Base-by-base conservation (phyloP, 495 filamentous ascomycete species). In the Saxispiralis lemnorum region DNA sequence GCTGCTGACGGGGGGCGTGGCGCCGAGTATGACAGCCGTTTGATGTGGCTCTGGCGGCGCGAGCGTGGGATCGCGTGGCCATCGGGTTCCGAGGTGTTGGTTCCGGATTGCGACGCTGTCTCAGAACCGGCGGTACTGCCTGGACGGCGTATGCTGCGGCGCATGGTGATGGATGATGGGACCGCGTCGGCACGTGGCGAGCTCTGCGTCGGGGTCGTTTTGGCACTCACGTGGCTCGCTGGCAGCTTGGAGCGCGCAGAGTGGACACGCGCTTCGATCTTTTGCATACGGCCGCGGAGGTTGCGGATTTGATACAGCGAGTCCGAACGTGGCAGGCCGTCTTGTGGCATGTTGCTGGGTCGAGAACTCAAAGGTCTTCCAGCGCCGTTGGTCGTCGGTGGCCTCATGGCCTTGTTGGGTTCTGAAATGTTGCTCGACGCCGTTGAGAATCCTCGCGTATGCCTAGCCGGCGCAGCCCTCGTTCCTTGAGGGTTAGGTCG, bases 281-380 rank as follows among this genome's bases (percentile, higher is more conserved):
- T 76, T 59, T 93, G 84, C 92, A 97, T 95, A 62, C 95, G 89
- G 17, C 83, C 86, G 44, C 88, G 89, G 42, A 97, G 73, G 2
- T 78, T 78, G 19, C 89, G 84, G 55, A 96, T 88, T 54, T 97
- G 89, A 44, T 80, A 81, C 24, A 97, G 71, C 4, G 92, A 95
- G 31, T 76, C 81, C 14, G 92, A 94, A 31, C 79, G 69, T 21
- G 85, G 79, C 18, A 92, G 46, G 24, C 51, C 37, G n/a, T 45
- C 45, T 12, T 12, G 11, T n/a, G 42, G 16, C 4, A 56, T 52
- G 28, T 59, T 50, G 45, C 62, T 66, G 14, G 44, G 45, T n/a
- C 59, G 46, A 19, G 57, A 56, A 7, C 41, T 35, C 68, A 67
- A 40, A 46, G 61, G 46, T 28, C 24, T 28, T 28, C 24, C 24